phyloP scores from a whole-genome alignment of 2,329 filamentous ascomycete species.

The Bipolaris bicolor region DNA sequence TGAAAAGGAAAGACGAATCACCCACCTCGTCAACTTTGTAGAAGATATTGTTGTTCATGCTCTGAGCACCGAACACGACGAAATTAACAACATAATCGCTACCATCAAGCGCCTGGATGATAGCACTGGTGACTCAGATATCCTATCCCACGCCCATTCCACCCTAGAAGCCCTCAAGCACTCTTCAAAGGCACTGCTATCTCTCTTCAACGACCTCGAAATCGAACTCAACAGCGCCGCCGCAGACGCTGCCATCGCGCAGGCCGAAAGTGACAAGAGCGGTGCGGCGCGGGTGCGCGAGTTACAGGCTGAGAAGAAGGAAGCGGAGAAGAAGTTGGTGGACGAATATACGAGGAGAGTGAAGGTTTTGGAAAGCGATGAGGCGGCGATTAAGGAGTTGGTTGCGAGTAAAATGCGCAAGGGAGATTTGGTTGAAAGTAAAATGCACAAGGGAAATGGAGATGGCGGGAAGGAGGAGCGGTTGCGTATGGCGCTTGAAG shows the following conservation, averaged over 20 bases:
- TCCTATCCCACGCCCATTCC: conserved; percentile 34
- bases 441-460: conserved; percentile 29
- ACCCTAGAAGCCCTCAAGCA: conserved; percentile 46
- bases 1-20: conserved; percentile 57
- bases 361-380: conserved; percentile 46
- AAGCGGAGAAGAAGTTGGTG: conserved; percentile 40
- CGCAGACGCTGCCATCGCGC: conserved; percentile 60
- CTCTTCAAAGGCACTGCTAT: conserved; percentile 50
- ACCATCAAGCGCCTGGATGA: conserved; percentile 51
- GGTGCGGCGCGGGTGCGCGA: conserved; percentile 50
- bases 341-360: conserved; percentile 48
- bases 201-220: conserved; percentile 56
- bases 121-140: conserved; percentile 29
- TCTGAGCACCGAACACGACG: conserved; percentile 59
- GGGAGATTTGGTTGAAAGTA: conserved; percentile 28
- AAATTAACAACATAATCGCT: conserved; percentile 56
- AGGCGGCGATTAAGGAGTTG: conserved; percentile 40
- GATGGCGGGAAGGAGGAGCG: conserved; percentile 53
- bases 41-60: conserved; percentile 59
- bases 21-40: conserved; percentile 57
- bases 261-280: conserved; percentile 56
- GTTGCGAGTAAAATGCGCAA: conserved; percentile 31
- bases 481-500: conserved; percentile 58
- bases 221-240: conserved; percentile 59
- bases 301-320: conserved; percentile 43